phyloP scores from a whole-genome alignment of 352 stramenopile genomes.

The Phytophthora pistaciae region DNA sequence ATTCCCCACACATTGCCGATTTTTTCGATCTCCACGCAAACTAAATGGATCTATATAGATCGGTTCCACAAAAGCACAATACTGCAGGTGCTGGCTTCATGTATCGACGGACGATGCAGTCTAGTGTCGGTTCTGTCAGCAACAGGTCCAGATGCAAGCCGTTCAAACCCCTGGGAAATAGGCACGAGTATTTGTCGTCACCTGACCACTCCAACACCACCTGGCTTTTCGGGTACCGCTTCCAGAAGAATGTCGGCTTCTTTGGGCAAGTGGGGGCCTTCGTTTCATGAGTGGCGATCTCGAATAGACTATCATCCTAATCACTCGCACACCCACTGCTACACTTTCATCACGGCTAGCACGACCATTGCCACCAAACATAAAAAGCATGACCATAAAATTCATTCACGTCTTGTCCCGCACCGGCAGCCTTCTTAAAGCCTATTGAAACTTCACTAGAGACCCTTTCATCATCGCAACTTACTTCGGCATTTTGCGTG shows the following conservation, averaged over 20 bases:
- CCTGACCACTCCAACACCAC: background rate
- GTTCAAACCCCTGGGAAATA: background rate
- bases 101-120: background rate
- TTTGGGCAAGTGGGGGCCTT: background rate
- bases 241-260: background rate
- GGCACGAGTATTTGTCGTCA: background rate
- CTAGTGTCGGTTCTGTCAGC: background rate
- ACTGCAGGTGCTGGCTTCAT: background rate
- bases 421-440: too few species aligned
- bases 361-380: background rate
- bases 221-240: background rate
- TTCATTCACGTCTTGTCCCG: background rate
- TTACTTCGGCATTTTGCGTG: too few species aligned
- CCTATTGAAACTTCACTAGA: too few species aligned
- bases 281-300: background rate
- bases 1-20: background rate
- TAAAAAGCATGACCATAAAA: background rate
- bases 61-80: background rate
- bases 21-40: background rate
- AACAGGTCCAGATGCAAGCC: background rate
- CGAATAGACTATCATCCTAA: background rate
- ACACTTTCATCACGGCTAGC: background rate
- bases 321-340: background rate
- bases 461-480: too few species aligned
- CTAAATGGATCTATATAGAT: slow-evolving; percentile 1